A percentile compares a stretch with the other conserved stretches of the same genome.
Evolutionary conservation across 768 basidiomycete genomes (phyloP).

Genomic region (Rubroboletus pulcherrimus): DNA sequence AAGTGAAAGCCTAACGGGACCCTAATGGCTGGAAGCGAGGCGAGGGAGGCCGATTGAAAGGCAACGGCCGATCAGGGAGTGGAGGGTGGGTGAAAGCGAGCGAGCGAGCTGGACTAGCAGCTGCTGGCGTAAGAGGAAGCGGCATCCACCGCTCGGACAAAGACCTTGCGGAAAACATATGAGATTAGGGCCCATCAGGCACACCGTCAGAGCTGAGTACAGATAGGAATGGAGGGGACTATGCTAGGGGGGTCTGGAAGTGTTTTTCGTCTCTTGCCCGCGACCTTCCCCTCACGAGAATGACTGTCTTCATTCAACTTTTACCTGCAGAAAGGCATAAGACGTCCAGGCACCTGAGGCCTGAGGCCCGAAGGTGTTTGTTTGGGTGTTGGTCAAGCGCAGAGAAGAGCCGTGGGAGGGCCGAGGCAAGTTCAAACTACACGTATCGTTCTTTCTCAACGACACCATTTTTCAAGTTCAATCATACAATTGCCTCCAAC

Average conservation of each 20-base stretch:
- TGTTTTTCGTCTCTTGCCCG: not conserved
- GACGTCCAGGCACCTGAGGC: not conserved
- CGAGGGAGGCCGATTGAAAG: too few relatives aligned
- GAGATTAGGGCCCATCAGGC: not conserved
- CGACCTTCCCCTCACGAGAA: not conserved
- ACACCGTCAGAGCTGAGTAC: not conserved
- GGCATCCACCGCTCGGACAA: too few relatives aligned
- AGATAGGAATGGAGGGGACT: too few relatives aligned
- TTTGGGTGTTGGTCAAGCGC: not conserved
- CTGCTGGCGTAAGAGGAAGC: too few relatives aligned
- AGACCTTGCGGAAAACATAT: not conserved
- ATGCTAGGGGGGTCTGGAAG: not conserved
- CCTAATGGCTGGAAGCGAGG: too few relatives aligned
- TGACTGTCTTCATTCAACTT: not conserved
- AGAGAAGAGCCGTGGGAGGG: not conserved
- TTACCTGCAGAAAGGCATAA: not conserved
- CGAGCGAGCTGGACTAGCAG: too few relatives aligned
- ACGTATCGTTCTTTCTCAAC: not conserved
- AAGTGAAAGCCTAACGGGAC: too few relatives aligned
- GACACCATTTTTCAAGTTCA: not conserved
- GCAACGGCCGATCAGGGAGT: too few relatives aligned
- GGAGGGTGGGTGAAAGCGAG: too few relatives aligned
- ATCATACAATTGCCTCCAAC: not conserved
- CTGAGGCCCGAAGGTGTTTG: not conserved
- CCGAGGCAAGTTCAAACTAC: not conserved